A percentile compares a stretch with the other conserved stretches of the same genome.
These are phyloP conservation scores for Xylaria hypoxylon DNA, from an alignment of 2,329 filamentous ascomycete species.

Conservation along the genomic window DNA sequence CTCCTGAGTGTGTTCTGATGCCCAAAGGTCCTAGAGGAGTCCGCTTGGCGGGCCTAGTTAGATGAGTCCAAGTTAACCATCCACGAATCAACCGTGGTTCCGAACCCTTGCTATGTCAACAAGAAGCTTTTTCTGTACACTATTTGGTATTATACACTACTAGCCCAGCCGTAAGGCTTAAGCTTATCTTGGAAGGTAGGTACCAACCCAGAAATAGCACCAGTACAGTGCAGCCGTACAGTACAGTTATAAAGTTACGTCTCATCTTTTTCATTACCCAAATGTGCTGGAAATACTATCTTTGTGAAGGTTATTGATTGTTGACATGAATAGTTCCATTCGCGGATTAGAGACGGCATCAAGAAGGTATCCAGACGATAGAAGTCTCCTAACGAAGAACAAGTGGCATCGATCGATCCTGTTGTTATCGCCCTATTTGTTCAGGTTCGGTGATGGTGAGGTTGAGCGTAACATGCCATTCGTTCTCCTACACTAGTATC, in stretches of 20 bases:
- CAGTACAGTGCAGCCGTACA: background rate
- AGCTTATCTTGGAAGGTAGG: conserved; percentile 16
- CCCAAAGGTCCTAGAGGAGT: background rate
- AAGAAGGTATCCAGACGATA: too few species aligned
- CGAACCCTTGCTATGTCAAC: background rate
- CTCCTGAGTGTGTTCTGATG: too few species aligned
- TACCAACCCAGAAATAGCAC: conserved; percentile 11
- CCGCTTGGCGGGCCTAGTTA: background rate
- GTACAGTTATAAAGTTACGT: background rate
- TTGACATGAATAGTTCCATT: too few species aligned
- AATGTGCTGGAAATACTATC: too few species aligned
- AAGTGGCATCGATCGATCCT: too few species aligned
- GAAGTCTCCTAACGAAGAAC: too few species aligned
- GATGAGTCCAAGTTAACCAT: conserved; percentile 15
- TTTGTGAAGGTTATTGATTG: too few species aligned
- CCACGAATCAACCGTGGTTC: background rate
- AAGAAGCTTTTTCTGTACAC: background rate
- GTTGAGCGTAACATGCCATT: background rate
- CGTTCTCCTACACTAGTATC: background rate
- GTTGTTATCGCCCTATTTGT: background rate
- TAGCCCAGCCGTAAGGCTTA: conserved; percentile 12
- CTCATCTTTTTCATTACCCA: background rate
- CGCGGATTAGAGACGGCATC: too few species aligned
- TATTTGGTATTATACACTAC: too few species aligned
- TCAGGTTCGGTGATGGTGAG: background rate